Evolutionary conservation across 352 stramenopile species (phyloP), one percentile per base, ranked within the genome.

Genomic region (Phytopythium delawarense): DNA sequence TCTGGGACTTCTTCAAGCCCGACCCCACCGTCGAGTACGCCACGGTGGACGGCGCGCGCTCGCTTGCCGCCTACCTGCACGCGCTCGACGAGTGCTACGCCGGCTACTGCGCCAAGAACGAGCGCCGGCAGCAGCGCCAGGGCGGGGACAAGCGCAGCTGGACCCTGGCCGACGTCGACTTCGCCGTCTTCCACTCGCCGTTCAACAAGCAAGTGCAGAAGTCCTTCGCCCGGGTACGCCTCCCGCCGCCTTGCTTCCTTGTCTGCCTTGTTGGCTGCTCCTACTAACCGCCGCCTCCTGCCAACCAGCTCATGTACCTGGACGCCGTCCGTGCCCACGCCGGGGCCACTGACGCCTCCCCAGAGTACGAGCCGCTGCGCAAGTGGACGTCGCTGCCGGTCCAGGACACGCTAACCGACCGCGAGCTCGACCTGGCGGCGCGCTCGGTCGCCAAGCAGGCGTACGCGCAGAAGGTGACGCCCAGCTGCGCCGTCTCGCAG

Each of bases 131-230:
- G 30, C 8, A 42, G 11, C 44, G 55, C 20, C 74, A 63, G 9
- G 34, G 1, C 25, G 25, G 25, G 25, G 25, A 28, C 32, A 57
- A 69, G 53, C 42, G 65, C 15, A 35, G 51, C 21, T 92, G 91
- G 63, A 60, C 77, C 39, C 67, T 97, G 7, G 71, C 74, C 6
- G 74, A 83, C 15, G 67, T 98, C 15, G 94, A 98, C 75, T 98
- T 93, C 72, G 92, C 91, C 34, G 81, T 98, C 20, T 99, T 99
- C 78, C 97, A 99, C 85, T 97, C 96, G 25, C 97, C 97, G 1
- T 99, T 99, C 91, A 99, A 99, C 79, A 99, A 99, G 74, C 72
- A 99, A 42, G 96, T 99, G 52, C 92, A 99, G 69, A 99, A 99
- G 67, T 96, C 87, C 16, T 98, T 98, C 70, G 84, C 79, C 23